Percentiles rank a stretch among this genome's conserved stretches.
Evolutionary conservation across 163 green algal species (phyloP).

Genomic region (Volvox carteri): DNA sequence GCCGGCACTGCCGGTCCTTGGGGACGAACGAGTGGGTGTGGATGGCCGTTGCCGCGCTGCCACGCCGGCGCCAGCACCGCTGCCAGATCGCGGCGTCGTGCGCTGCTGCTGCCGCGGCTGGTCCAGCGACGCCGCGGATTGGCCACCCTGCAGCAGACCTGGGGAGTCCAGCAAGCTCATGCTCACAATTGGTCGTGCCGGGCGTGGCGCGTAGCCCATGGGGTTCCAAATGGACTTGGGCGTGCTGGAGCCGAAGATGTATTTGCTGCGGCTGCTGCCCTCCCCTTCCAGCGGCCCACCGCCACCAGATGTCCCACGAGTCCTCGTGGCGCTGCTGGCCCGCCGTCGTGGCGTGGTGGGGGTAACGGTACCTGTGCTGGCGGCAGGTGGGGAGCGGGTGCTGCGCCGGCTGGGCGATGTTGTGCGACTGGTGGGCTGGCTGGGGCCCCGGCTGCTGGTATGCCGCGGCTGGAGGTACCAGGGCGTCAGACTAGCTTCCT

Average conservation of each 20-base stretch:
- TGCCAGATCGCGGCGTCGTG: background rate
- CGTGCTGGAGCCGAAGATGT: constrained; percentile 45
- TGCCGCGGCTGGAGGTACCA: constrained; percentile 38
- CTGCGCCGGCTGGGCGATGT: constrained; percentile 2
- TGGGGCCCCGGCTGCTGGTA: background rate
- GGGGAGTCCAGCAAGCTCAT: constrained; percentile 35
- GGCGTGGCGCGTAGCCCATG: background rate
- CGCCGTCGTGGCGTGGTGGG: background rate
- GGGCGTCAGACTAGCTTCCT: constrained; percentile 12
- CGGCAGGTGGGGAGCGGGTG: constrained; percentile 14
- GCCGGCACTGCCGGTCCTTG: background rate
- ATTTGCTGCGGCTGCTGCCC: constrained; percentile 44
- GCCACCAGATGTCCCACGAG: background rate
- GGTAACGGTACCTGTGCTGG: background rate
- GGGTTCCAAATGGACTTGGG: constrained; percentile 52
- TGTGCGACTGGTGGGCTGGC: background rate
- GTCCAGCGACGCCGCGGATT: background rate
- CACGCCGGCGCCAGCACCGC: background rate
- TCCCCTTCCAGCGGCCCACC: background rate
- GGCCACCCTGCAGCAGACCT: background rate
- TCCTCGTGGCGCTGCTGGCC: background rate
- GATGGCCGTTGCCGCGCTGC: constrained; percentile 25
- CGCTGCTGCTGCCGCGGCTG: background rate
- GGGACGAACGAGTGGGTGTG: constrained; percentile 3
- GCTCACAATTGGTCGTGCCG: background rate